Evolutionary conservation across 2,329 filamentous ascomycete species (phyloP).

Genomic region (Byssochlamys sp.): DNA sequence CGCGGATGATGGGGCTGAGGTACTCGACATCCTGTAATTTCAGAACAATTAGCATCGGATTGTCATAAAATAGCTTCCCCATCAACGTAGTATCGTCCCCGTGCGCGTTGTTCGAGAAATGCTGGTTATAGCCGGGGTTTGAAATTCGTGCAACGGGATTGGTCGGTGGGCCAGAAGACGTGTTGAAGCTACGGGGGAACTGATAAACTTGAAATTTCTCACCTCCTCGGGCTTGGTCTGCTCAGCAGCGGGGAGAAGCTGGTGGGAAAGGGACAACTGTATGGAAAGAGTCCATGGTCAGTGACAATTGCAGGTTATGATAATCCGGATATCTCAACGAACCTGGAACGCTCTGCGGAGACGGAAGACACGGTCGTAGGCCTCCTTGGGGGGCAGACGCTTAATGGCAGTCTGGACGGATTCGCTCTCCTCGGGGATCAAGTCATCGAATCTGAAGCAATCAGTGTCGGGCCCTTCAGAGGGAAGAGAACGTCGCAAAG

Average conservation of each 20-base stretch:
- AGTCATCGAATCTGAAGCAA: constrained; percentile 68
- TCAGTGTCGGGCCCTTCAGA: constrained; percentile 1
- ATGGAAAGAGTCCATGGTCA: constrained; percentile 10
- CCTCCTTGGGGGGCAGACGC: constrained; percentile 79
- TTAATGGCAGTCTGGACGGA: constrained; percentile 76
- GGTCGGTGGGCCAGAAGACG: constrained; percentile 12
- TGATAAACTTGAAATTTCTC: constrained; percentile 19
- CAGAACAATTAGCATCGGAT: constrained; percentile 12
- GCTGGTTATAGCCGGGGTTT: constrained; percentile 11
- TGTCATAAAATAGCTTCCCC: background rate
- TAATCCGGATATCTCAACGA: constrained; percentile 14
- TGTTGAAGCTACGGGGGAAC: background rate
- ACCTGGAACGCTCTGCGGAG: constrained; percentile 91
- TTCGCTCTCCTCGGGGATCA: constrained; percentile 88
- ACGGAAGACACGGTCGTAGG: constrained; percentile 95
- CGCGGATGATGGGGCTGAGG: constrained; percentile 56
- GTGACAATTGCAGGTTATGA: constrained; percentile 1
- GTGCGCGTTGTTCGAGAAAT: constrained; percentile 2
- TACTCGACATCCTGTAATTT: constrained; percentile 53
- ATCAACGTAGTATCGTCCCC: background rate
- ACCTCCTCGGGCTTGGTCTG: constrained; percentile 62
- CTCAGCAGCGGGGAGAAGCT: constrained; percentile 54
- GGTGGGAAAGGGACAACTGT: constrained; percentile 58
- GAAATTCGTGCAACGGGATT: constrained; percentile 30
- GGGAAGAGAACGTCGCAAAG: background rate